Conservation (phyloP, 352 stramenopile species). For the Phytophthora sp. region DNA sequence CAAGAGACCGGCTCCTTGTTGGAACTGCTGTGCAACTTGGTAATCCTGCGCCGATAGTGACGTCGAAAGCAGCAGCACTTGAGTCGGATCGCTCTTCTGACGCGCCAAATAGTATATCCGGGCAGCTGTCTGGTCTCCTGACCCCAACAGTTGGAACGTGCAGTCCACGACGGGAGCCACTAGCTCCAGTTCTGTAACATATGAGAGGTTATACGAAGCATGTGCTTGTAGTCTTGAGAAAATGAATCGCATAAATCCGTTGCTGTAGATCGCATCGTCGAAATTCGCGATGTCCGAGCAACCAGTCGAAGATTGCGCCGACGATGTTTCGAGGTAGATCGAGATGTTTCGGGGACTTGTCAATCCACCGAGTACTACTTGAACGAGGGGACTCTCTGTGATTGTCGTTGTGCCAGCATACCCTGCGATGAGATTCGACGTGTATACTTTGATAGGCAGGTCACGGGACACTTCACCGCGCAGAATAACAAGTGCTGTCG, state of each 20-base stretch:
- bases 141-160: constrained; percentile 23
- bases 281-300: constrained; percentile 25
- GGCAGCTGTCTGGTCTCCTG: constrained; percentile 17
- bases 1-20: constrained; percentile 23
- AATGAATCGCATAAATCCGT: constrained; percentile 36
- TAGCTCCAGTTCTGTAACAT: constrained; percentile 38
- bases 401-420: constrained; percentile 40
- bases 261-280: constrained; percentile 30
- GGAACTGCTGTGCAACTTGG: constrained; percentile 18
- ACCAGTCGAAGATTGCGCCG: constrained; percentile 15
- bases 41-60: constrained; percentile 42
- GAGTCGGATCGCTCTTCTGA: constrained; percentile 10
- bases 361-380: constrained; percentile 25
- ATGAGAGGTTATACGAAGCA: constrained; percentile 33
- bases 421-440: constrained; percentile 31
- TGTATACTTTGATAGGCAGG: constrained; percentile 19
- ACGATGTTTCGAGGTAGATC: constrained; percentile 38
- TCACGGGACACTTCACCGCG: constrained; percentile 17
- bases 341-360: constrained; percentile 27
- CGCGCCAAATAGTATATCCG: constrained; percentile 40
- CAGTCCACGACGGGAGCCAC: constrained; percentile 51
- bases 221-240: constrained; percentile 27
- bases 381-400: constrained; percentile 39
- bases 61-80: constrained; percentile 34
- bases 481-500: constrained; percentile 25